Conservation (phyloP, 192 early-diverging fungal genomes). For the Coemansia sp. region DNA sequence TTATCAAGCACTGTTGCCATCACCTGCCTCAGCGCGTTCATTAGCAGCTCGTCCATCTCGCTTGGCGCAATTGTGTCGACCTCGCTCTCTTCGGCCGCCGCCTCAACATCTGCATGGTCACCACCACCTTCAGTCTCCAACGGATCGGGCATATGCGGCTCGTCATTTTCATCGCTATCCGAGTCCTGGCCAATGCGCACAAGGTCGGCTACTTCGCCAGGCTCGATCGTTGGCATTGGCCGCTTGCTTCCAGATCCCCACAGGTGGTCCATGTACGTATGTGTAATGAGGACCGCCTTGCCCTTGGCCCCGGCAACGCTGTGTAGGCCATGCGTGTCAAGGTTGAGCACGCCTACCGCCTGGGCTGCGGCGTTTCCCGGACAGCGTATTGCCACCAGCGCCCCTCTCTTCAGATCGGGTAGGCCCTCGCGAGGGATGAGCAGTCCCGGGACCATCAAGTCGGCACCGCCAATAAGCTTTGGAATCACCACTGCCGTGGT, state of each 20-base stretch:
- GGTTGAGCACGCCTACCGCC: constrained; percentile 65
- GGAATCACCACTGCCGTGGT: constrained; percentile 68
- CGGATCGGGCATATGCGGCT: neutral
- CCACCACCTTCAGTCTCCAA: neutral
- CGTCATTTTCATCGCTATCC: neutral
- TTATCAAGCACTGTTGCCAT: constrained; percentile 65
- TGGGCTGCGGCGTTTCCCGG: constrained; percentile 32
- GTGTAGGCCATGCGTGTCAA: constrained; percentile 54
- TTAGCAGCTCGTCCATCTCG: constrained; percentile 77
- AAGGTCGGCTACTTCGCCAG: neutral
- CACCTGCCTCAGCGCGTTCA: constrained; percentile 65
- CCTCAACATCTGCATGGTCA: neutral
- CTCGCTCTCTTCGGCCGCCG: neutral
- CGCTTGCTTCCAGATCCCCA: constrained; percentile 74
- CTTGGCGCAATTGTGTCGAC: constrained; percentile 10
- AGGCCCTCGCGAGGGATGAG: constrained; percentile 30
- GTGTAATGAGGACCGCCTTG: constrained; percentile 74
- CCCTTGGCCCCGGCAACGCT: constrained; percentile 63
- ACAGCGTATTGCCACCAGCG: constrained; percentile 33
- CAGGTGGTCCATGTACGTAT: constrained; percentile 73
- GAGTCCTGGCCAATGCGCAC: constrained; percentile 7
- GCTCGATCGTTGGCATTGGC: constrained; percentile 54
- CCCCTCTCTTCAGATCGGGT: constrained; percentile 24
- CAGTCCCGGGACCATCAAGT: constrained; percentile 45
- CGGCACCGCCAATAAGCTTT: constrained; percentile 74